Conservation (phyloP, 106 monocot genomes). For the Dactylorhiza incarnata region DNA sequence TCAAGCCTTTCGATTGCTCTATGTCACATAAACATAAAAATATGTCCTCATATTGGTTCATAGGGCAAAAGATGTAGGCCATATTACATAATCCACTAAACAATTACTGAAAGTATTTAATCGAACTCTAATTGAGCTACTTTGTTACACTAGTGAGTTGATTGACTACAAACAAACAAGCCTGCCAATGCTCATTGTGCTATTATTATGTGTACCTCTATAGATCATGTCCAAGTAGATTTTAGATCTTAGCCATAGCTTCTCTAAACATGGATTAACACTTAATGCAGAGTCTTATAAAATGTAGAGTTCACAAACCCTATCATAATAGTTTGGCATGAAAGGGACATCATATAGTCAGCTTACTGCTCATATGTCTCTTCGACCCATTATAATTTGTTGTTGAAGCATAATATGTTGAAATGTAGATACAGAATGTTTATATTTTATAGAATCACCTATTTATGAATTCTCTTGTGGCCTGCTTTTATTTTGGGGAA, state of each 20-base stretch:
- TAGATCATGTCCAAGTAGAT: background rate
- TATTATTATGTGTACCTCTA: background rate
- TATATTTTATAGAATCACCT: background rate
- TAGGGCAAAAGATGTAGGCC: background rate
- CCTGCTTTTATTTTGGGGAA: background rate
- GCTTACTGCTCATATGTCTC: background rate
- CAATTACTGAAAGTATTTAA: background rate
- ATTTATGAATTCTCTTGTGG: background rate
- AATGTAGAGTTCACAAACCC: background rate
- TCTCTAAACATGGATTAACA: background rate
- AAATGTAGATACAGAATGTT: background rate
- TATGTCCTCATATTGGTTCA: too few relatives aligned
- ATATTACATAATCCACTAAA: background rate
- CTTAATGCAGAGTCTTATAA: background rate
- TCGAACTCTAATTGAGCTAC: background rate
- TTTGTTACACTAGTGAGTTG: background rate
- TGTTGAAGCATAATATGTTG: background rate
- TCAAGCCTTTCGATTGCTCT: too few relatives aligned
- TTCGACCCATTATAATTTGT: background rate
- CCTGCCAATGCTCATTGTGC: background rate
- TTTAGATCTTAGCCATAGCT: background rate
- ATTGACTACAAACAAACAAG: background rate
- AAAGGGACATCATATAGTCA: background rate
- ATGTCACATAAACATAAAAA: background rate
- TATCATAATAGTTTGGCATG: background rate